Evolutionary conservation across 257 asterid species (phyloP).

Genomic region (Ligustrum vulgare): DNA sequence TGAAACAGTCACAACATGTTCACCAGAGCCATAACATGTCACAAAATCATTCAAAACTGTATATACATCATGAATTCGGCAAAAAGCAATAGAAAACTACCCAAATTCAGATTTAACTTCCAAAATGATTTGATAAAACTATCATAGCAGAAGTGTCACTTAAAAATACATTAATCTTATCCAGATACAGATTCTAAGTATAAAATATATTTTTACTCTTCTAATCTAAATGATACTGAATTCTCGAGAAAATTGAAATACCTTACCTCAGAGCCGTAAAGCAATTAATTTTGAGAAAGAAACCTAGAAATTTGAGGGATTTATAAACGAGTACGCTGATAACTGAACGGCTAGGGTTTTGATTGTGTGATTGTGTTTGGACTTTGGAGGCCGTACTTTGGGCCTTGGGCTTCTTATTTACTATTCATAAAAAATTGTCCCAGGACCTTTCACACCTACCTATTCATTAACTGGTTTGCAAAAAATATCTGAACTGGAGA

Average conservation of each 20-base stretch:
- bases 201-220: neutral
- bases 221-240: neutral
- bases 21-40: slow-evolving; percentile 8
- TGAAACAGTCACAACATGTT: slow-evolving; percentile 21
- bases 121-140: neutral
- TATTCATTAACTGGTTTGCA: too few species aligned
- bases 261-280: neutral
- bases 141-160: neutral
- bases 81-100: neutral
- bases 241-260: neutral
- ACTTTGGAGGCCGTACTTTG: neutral
- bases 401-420: neutral
- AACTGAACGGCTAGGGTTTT: slow-evolving; percentile 1
- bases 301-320: neutral
- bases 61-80: neutral
- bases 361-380: neutral
- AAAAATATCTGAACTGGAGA: too few species aligned
- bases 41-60: neutral
- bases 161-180: neutral
- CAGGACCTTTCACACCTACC: too few species aligned
- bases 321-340: neutral
- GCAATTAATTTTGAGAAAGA: neutral
- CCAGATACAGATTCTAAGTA: neutral
- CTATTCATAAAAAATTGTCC: too few species aligned
- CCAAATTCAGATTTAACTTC: neutral